Evolutionary conservation across 345 rosid species (phyloP).

Genomic region (Eutrema japonicum): DNA sequence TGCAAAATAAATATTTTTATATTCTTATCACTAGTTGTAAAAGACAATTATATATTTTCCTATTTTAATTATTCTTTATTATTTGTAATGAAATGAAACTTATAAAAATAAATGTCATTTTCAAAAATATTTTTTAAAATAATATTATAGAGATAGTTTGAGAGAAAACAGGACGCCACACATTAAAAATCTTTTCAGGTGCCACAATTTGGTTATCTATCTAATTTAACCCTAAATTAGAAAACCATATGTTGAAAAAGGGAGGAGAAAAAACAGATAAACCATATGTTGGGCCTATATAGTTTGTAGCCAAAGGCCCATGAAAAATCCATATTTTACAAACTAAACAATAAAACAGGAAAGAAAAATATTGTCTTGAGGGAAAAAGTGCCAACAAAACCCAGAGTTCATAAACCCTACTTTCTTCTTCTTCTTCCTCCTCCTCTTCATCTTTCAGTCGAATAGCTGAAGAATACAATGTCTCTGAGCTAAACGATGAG

Average conservation of each 20-base stretch:
- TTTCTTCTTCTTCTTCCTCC: slow-evolving; percentile 30
- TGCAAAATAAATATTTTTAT: too few species aligned
- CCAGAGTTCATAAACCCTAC: slow-evolving; percentile 47
- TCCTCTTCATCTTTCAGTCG: slow-evolving; percentile 6
- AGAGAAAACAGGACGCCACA: too few species aligned
- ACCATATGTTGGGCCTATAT: background rate
- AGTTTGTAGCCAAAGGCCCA: slow-evolving; percentile 9
- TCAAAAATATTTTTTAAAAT: too few species aligned
- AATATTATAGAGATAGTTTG: too few species aligned
- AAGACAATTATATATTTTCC: too few species aligned
- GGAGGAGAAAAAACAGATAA: too few species aligned
- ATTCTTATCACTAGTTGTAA: too few species aligned
- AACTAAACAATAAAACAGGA: background rate
- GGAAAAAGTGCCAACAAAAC: slow-evolving; percentile 32
- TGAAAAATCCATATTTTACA: background rate
- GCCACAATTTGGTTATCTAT: background rate
- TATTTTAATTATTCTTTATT: too few species aligned
- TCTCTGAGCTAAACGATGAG: slow-evolving; percentile 45
- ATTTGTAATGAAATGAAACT: too few species aligned
- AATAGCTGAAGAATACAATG: slow-evolving; percentile 17
- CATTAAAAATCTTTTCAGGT: background rate
- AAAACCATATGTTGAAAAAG: too few species aligned
- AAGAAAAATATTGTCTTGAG: background rate
- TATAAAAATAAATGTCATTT: too few species aligned
- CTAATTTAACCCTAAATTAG: background rate